A percentile compares a stretch with the other conserved stretches of the same genome.
These are phyloP conservation scores for Amanita fuliginea DNA, from an alignment of 768 basidiomycete species.

Conservation along the genomic window DNA sequence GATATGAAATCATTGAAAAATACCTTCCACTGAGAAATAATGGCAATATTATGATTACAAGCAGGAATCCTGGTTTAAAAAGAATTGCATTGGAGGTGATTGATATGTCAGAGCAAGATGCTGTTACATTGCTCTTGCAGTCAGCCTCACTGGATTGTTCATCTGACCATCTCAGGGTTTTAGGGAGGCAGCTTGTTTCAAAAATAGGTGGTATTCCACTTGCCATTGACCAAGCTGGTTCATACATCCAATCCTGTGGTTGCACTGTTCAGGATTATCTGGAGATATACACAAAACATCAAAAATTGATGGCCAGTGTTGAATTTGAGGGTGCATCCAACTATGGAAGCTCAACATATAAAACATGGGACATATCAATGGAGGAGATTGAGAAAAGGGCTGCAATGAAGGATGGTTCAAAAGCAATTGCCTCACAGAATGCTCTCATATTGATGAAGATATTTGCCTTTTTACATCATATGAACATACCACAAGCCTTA, in stretches of 20 bases:
- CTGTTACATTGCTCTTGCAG: slow-evolving; percentile 3
- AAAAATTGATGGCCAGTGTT: no score
- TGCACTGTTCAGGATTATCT: no score
- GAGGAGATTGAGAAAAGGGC: not conserved
- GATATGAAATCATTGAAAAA: no score
- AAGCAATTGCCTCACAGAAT: not conserved
- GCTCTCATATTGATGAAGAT: not conserved
- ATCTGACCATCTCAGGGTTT: not conserved
- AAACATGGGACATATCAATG: not conserved
- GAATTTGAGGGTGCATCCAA: no score
- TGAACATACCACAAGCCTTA: not conserved
- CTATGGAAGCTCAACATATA: not conserved
- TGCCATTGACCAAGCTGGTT: no score
- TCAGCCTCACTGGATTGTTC: not conserved
- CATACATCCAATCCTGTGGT: no score
- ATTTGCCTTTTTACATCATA: not conserved
- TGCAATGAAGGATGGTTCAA: no score
- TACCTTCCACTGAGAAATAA: no score
- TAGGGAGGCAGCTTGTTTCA: not conserved
- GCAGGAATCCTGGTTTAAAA: slow-evolving; percentile 7
- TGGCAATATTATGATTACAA: slow-evolving; percentile 12
- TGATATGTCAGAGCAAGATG: slow-evolving; percentile 10
- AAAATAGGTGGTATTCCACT: no score
- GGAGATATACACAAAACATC: no score
- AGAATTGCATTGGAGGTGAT: slow-evolving; percentile 7